A percentile compares a stretch with the other conserved stretches of the same genome.
These are phyloP conservation scores for Sergeia podlipaevii DNA, from an alignment of 208 protist genomes.

Conservation along the genomic window DNA sequence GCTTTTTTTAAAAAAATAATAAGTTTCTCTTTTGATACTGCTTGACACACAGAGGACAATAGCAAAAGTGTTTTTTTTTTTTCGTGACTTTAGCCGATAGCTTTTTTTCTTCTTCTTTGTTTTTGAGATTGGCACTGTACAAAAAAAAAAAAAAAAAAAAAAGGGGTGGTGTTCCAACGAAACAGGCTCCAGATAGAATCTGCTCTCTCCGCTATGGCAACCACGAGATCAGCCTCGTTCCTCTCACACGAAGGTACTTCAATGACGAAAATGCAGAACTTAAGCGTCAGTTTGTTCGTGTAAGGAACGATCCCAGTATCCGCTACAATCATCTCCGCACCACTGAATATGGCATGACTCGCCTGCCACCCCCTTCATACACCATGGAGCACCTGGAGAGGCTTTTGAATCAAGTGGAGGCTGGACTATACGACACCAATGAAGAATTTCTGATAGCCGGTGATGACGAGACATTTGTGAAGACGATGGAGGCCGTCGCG, in stretches of 20 bases:
- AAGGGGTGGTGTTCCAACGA: conserved; percentile 56
- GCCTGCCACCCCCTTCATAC: conserved; percentile 43
- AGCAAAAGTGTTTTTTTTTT: conserved; percentile 6
- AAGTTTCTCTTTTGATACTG: no score
- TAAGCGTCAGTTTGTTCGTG: conserved; percentile 50
- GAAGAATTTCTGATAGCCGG: conserved; percentile 38
- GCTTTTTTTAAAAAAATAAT: no score
- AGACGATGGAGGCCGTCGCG: no score
- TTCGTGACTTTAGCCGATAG: not conserved
- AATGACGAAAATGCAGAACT: conserved; percentile 27
- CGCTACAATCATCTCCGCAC: conserved; percentile 61
- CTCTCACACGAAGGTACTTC: conserved; percentile 46
- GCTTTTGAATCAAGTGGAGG: conserved; percentile 44
- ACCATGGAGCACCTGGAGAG: conserved; percentile 43
- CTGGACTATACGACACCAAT: conserved; percentile 39
- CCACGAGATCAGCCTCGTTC: conserved; percentile 68
- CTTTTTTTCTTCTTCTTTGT: conserved; percentile 3
- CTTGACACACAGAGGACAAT: no score
- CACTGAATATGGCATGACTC: conserved; percentile 28
- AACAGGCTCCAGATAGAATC: conserved; percentile 36
- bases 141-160: conserved; percentile 5
- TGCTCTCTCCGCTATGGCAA: conserved; percentile 69
- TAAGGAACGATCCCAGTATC: conserved; percentile 71
- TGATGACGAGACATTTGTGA: no score
- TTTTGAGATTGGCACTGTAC: not conserved